phyloP scores from a whole-genome alignment of 2,329 filamentous ascomycete genomes.

The Pestalotiopsis sp. region DNA sequence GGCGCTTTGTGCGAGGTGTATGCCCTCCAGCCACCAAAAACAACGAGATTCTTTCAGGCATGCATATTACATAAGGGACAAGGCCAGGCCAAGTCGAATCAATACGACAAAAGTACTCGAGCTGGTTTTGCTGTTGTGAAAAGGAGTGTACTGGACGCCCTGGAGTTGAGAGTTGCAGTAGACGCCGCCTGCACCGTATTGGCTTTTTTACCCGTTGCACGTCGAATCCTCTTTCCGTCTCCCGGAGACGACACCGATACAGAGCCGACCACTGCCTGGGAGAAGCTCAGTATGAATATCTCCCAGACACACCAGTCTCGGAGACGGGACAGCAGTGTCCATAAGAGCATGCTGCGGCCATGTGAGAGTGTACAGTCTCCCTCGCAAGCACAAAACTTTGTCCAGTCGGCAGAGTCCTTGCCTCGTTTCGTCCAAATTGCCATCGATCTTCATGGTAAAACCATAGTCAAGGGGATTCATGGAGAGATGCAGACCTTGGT shows the following conservation, averaged over 20 bases:
- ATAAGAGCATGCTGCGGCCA: not conserved
- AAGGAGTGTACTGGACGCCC: too few species aligned
- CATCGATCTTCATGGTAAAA: not conserved
- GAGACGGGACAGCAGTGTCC: not conserved
- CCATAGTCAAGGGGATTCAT: not conserved
- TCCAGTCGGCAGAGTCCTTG: not conserved
- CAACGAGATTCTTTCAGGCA: too few species aligned
- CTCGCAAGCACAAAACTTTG: not conserved
- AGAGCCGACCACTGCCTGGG: not conserved
- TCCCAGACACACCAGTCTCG: not conserved
- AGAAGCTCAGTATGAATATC: not conserved
- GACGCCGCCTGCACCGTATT: too few species aligned
- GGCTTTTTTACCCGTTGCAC: too few species aligned
- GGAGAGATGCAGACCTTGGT: not conserved
- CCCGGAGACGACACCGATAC: not conserved
- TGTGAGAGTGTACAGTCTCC: not conserved
- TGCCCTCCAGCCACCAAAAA: too few species aligned
- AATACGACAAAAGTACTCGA: too few species aligned
- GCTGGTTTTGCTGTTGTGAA: too few species aligned
- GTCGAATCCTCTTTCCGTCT: not conserved
- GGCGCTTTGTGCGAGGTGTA: too few species aligned
- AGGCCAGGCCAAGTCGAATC: too few species aligned
- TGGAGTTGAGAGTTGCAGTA: too few species aligned
- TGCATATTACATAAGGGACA: too few species aligned
- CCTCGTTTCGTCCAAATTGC: not conserved